Evolutionary conservation across 2,329 filamentous ascomycete genomes (phyloP).

Genomic region (Blastomyces parvus): DNA sequence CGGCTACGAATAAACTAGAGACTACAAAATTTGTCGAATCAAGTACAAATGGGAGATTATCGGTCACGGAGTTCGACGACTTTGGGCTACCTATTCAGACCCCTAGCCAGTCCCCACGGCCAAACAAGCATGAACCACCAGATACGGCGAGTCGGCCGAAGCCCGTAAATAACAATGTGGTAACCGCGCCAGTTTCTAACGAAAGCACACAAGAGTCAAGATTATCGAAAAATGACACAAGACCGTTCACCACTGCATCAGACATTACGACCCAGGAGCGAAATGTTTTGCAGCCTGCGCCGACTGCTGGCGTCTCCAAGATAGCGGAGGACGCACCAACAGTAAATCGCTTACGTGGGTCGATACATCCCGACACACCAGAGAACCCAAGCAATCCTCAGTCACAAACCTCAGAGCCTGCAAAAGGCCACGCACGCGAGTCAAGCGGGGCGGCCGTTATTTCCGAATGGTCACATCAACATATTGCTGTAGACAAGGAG

Average conservation of each 20-base stretch:
- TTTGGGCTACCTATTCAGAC: conserved; percentile 33
- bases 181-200: not conserved
- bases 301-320: not conserved
- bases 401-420: conserved; percentile 8
- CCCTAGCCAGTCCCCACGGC: conserved; percentile 6
- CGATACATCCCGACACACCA: not conserved
- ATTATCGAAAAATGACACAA: not conserved
- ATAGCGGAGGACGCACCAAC: not conserved
- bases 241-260: not conserved
- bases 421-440: conserved; percentile 15
- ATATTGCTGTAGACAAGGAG: conserved; percentile 42
- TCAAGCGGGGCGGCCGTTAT: conserved; percentile 22
- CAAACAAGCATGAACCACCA: not conserved
- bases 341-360: not conserved
- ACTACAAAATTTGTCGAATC: not conserved
- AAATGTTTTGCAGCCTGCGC: not conserved
- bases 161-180: not conserved
- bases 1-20: conserved; percentile 3
- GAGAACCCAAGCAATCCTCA: not conserved
- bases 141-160: not conserved
- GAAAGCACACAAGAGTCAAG: not conserved
- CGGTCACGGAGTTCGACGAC: conserved; percentile 23
- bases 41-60: not conserved
- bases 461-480: conserved; percentile 90
- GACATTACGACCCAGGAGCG: not conserved